phyloP scores from a whole-genome alignment of 2,329 filamentous ascomycete species.

The Davidsoniella virescens region DNA sequence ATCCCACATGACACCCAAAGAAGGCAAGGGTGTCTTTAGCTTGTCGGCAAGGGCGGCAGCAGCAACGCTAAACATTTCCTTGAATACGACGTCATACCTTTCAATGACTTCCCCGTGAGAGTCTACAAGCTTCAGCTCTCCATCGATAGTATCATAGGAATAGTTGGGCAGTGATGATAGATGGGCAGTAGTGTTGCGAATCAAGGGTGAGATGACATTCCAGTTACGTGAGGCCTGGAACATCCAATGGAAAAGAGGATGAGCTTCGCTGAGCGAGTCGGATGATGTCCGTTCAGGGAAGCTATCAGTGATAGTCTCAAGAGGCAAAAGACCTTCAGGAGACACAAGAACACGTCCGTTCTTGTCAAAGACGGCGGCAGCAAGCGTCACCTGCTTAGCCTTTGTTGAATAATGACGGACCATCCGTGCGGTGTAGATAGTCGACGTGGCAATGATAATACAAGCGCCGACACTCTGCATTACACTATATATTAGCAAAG shows the following conservation, averaged over 20 bases:
- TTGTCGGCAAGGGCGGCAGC: constrained; percentile 56
- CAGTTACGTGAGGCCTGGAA: constrained; percentile 69
- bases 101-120: constrained; percentile 42
- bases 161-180: constrained; percentile 34
- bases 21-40: constrained; percentile 44
- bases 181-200: constrained; percentile 58
- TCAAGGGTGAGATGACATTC: constrained; percentile 47
- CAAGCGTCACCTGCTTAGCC: constrained; percentile 44
- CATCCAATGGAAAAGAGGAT: constrained; percentile 76
- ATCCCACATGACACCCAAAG: constrained; percentile 57
- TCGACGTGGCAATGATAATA: constrained; percentile 38
- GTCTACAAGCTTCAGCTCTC: constrained; percentile 29
- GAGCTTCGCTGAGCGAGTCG: constrained; percentile 59
- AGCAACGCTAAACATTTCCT: constrained; percentile 69
- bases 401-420: constrained; percentile 38
- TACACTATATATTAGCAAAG: not conserved
- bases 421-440: constrained; percentile 35
- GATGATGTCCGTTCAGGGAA: constrained; percentile 47
- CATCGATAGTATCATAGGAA: constrained; percentile 20
- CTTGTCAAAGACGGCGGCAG: constrained; percentile 49
- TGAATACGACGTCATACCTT: constrained; percentile 61
- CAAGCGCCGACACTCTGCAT: constrained; percentile 44
- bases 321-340: constrained; percentile 52
- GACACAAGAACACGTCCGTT: constrained; percentile 52
- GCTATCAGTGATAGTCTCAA: constrained; percentile 61